Evolutionary conservation across 2,329 filamentous ascomycete genomes (phyloP).

Genomic region (Ilyonectria mors-panacis): DNA sequence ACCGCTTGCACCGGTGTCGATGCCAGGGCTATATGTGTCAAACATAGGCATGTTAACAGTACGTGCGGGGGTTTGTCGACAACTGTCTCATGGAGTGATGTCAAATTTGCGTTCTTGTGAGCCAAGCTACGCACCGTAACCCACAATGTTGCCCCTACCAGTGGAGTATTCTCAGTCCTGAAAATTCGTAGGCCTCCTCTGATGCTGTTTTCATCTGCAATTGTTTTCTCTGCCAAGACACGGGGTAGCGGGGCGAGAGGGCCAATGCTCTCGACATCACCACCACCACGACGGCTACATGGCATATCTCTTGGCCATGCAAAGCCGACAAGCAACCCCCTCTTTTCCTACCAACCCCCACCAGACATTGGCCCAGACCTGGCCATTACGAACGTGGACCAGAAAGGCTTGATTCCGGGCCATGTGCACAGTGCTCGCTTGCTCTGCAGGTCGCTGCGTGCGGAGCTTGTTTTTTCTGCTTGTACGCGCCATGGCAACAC

Average conservation of each 20-base stretch:
- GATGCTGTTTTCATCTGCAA: not conserved
- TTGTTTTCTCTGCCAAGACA: conserved; percentile 7
- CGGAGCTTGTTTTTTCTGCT: conserved; percentile 22
- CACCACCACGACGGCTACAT: conserved; percentile 4
- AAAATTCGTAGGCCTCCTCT: not conserved
- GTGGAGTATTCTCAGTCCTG: not conserved
- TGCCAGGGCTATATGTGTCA: not conserved
- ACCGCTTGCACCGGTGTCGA: conserved; percentile 7
- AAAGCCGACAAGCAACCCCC: conserved; percentile 7
- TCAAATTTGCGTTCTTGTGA: not conserved
- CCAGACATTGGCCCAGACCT: conserved; percentile 1
- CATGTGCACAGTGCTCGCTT: conserved; percentile 12
- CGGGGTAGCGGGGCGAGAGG: conserved; percentile 19
- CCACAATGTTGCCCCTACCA: conserved; percentile 7
- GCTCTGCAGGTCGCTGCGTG: conserved; percentile 22
- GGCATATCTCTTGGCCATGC: conserved; percentile 12
- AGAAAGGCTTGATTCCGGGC: conserved; percentile 17
- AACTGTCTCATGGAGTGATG: not conserved
- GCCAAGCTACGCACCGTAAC: conserved; percentile 8
- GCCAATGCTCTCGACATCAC: not conserved
- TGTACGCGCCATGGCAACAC: conserved; percentile 4
- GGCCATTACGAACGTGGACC: not conserved
- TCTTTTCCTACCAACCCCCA: conserved; percentile 13
- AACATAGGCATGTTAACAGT: not conserved
- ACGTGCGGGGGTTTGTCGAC: not conserved